Evolutionary conservation across 2,329 filamentous ascomycete genomes (phyloP).

Genomic region (Arthrobotrys conoides): DNA sequence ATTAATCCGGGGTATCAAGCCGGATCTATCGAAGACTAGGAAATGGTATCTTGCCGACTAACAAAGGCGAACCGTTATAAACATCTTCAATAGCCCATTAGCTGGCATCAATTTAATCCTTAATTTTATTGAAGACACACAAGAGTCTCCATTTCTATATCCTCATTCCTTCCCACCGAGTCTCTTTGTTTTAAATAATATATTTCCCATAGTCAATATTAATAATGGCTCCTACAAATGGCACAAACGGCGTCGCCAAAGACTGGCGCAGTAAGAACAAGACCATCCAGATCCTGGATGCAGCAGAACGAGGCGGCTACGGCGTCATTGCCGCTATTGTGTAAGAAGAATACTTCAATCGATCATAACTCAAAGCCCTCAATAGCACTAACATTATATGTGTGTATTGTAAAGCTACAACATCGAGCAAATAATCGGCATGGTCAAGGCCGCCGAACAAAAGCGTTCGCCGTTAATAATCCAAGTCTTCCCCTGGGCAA

Average conservation of each 20-base stretch:
- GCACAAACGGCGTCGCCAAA: conserved; percentile 33
- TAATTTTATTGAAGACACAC: not conserved
- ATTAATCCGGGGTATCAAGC: conserved; percentile 2
- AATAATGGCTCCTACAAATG: conserved; percentile 33
- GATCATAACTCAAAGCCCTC: not conserved
- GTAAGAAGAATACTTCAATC: conserved; percentile 65
- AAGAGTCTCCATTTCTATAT: too few species aligned
- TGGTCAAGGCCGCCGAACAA: conserved; percentile 77
- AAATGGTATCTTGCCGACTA: conserved; percentile 14
- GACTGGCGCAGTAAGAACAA: conserved; percentile 68
- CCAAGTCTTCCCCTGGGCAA: conserved; percentile 81
- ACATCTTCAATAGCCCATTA: not conserved
- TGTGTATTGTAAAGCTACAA: conserved; percentile 79
- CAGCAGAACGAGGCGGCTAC: conserved; percentile 72
- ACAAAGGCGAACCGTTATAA: not conserved
- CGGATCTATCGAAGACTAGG: not conserved
- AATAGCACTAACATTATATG: not conserved
- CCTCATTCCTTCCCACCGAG: too few species aligned
- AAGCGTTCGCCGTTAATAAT: conserved; percentile 79
- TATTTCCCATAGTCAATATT: not conserved
- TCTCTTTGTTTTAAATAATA: too few species aligned
- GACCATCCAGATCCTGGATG: conserved; percentile 73
- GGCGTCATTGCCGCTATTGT: conserved; percentile 73
- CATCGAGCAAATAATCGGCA: conserved; percentile 78
- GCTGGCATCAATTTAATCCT: not conserved